These are phyloP conservation scores for Royoungia palumana DNA, from an alignment of 768 basidiomycete species.

Conservation along the genomic window DNA sequence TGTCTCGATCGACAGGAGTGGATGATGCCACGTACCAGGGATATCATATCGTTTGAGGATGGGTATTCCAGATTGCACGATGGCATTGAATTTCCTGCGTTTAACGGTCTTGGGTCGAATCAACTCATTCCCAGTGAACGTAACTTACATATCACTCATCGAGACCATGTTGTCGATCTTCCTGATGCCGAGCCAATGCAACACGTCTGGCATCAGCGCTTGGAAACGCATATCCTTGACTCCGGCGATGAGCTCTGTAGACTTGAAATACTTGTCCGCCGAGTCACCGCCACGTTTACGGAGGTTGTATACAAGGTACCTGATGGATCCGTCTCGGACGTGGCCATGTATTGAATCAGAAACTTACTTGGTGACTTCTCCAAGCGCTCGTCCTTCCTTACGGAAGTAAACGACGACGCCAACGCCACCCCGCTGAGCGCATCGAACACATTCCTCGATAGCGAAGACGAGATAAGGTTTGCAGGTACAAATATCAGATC, in stretches of 20 bases:
- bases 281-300: constrained; percentile 93
- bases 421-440: constrained; percentile 81
- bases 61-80: constrained; percentile 83
- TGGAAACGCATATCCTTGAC: constrained; percentile 96
- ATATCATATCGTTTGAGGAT: constrained; percentile 83
- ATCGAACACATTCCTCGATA: constrained; percentile 88
- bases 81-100: constrained; percentile 88
- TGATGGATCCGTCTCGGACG: constrained; percentile 24
- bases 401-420: constrained; percentile 94
- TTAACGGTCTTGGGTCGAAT: not conserved
- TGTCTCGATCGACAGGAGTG: not conserved
- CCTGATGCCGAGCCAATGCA: constrained; percentile 91
- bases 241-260: constrained; percentile 90
- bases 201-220: constrained; percentile 92
- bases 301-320: constrained; percentile 93
- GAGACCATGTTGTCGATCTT: constrained; percentile 89
- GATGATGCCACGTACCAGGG: constrained; percentile 49
- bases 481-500: constrained; percentile 89
- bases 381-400: constrained; percentile 89
- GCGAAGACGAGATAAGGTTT: constrained; percentile 91
- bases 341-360: not conserved
- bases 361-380: constrained; percentile 85
- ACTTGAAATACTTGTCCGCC: constrained; percentile 91
- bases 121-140: not conserved
- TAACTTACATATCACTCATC: constrained; percentile 74